These are phyloP conservation scores for Comarum palustre DNA, from an alignment of 306 rosid genomes.

Conservation along the genomic window DNA sequence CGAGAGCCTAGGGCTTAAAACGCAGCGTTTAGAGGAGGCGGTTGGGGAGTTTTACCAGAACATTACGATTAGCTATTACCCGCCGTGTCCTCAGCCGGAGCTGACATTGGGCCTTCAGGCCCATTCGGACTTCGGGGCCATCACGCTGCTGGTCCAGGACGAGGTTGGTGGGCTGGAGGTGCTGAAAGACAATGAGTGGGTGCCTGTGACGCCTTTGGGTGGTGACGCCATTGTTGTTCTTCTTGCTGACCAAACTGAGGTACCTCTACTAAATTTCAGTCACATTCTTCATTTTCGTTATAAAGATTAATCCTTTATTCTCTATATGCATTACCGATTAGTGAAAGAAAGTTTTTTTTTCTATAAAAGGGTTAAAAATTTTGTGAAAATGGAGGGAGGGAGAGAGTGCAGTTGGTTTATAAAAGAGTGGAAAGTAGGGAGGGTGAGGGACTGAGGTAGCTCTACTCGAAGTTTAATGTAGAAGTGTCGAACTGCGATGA, in stretches of 20 bases:
- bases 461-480: background rate
- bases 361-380: background rate
- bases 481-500: background rate
- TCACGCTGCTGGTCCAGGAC: conserved; percentile 79
- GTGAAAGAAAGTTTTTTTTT: background rate
- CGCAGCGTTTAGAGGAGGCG: conserved; percentile 57
- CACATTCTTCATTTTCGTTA: background rate
- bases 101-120: conserved; percentile 83
- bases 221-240: conserved; percentile 72
- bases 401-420: background rate
- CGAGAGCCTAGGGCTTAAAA: conserved; percentile 59
- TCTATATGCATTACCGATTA: background rate
- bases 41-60: conserved; percentile 78
- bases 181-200: conserved; percentile 54
- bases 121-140: conserved; percentile 81
- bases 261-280: conserved; percentile 15
- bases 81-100: conserved; percentile 84
- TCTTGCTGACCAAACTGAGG: conserved; percentile 89
- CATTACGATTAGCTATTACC: conserved; percentile 79
- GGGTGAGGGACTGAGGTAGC: background rate
- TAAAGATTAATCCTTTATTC: background rate
- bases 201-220: conserved; percentile 55
- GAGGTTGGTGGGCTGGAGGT: conserved; percentile 85
- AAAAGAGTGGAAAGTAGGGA: background rate
- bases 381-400: background rate